These are phyloP conservation scores for Solanum paucissectum DNA, from an alignment of 257 asterid genomes.

Conservation along the genomic window DNA sequence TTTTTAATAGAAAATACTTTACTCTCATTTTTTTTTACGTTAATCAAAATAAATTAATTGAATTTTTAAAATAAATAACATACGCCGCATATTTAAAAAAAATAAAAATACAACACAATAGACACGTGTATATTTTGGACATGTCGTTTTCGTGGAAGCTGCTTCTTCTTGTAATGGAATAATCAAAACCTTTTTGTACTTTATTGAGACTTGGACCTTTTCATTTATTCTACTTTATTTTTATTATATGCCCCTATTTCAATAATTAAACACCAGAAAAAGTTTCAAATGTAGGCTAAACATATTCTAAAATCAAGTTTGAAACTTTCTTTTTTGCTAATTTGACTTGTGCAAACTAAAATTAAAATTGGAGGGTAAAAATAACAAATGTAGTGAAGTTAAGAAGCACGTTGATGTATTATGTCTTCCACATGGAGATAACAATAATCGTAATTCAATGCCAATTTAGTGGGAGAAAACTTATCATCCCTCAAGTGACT, in stretches of 20 bases:
- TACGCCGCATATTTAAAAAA: too few relatives aligned
- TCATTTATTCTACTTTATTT: neutral
- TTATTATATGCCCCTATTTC: neutral
- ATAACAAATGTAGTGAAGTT: too few relatives aligned
- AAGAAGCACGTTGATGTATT: too few relatives aligned
- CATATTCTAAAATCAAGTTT: neutral
- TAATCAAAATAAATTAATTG: neutral
- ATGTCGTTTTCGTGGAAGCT: neutral
- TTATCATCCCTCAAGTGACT: neutral
- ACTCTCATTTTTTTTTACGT: accelerated
- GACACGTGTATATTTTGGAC: neutral
- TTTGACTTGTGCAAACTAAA: neutral
- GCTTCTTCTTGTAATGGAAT: neutral
- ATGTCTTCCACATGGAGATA: neutral
- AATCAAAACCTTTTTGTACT: neutral
- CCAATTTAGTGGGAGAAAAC: neutral
- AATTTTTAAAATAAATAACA: neutral
- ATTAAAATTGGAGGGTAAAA: too few relatives aligned
- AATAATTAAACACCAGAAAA: neutral
- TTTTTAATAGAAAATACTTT: neutral
- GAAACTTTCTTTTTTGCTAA: neutral
- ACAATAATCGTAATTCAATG: neutral
- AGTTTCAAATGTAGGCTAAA: neutral
- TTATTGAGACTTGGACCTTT: neutral
- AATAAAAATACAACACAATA: neutral